Evolutionary conservation across 768 basidiomycete genomes (phyloP).

Genomic region (Lepiota venenata): DNA sequence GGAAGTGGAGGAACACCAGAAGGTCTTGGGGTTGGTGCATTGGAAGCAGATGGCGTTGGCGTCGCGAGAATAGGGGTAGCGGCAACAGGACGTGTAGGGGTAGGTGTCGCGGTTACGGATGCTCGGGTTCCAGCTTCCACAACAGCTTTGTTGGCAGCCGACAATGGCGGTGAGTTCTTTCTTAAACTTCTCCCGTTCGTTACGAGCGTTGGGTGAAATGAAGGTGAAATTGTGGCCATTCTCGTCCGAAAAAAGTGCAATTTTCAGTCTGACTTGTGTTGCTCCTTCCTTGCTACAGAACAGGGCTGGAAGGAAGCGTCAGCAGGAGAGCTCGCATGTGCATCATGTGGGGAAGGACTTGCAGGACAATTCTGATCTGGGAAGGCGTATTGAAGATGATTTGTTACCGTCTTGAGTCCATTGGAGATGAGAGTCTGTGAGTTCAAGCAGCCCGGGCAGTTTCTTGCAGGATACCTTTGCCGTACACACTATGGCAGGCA

Average conservation of each 20-base stretch:
- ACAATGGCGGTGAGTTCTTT: conserved; percentile 74
- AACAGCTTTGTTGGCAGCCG: conserved; percentile 59
- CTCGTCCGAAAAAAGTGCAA: conserved; percentile 66
- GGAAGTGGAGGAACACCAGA: conserved; percentile 37
- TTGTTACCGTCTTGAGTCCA: conserved; percentile 78
- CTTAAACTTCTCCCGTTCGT: conserved; percentile 84
- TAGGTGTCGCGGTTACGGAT: conserved; percentile 8
- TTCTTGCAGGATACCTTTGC: conserved; percentile 88
- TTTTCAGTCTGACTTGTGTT: conserved; percentile 73
- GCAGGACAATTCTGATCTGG: conserved; percentile 61
- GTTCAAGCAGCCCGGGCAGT: conserved; percentile 66
- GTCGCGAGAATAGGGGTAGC: conserved; percentile 16
- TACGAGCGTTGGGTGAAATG: conserved; percentile 57
- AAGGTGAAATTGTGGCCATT: conserved; percentile 83
- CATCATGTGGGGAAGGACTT: conserved; percentile 26
- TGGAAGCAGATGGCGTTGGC: conserved; percentile 19
- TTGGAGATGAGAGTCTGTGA: conserved; percentile 68
- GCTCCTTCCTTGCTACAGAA: conserved; percentile 87
- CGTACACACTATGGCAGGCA: conserved; percentile 67
- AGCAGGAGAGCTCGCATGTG: conserved; percentile 10
- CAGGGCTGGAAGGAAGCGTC: conserved; percentile 46
- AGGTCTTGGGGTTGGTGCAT: conserved; percentile 23
- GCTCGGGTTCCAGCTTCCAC: conserved; percentile 19
- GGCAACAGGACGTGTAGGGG: conserved; percentile 26
- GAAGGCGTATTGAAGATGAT: conserved; percentile 59